These are phyloP conservation scores for Suhomyces yuchorum DNA, from an alignment of 1,139 yeast species.

Conservation along the genomic window DNA sequence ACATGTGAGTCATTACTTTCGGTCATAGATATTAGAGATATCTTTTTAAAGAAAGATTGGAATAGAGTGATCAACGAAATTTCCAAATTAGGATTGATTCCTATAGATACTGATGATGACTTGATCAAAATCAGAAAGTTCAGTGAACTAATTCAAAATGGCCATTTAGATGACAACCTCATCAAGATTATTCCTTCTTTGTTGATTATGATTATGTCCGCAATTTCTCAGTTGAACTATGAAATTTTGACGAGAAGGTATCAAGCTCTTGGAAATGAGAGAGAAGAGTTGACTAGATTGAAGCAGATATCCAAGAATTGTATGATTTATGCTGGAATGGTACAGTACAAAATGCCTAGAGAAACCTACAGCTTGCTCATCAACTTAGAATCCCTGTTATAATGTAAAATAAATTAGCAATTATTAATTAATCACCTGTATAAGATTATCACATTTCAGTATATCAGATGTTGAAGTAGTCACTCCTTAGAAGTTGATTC, in stretches of 20 bases:
- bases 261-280: slow-evolving; percentile 53
- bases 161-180: slow-evolving; percentile 66
- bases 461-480: too few relatives aligned
- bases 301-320: slow-evolving; percentile 77
- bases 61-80: slow-evolving; percentile 59
- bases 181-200: slow-evolving; percentile 80
- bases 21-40: slow-evolving; percentile 67
- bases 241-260: slow-evolving; percentile 49
- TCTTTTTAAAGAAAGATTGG: slow-evolving; percentile 61
- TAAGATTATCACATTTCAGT: too few relatives aligned
- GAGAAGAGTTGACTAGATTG: slow-evolving; percentile 54
- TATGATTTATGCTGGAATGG: slow-evolving; percentile 94
- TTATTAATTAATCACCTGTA: too few relatives aligned
- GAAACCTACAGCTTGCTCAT: slow-evolving; percentile 80
- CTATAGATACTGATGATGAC: slow-evolving; percentile 50
- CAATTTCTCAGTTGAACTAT: slow-evolving; percentile 63
- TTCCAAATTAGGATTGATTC: slow-evolving; percentile 65
- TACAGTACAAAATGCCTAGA: slow-evolving; percentile 92
- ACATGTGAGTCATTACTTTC: slow-evolving; percentile 67
- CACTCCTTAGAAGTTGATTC: too few relatives aligned
- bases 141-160: slow-evolving; percentile 45
- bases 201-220: slow-evolving; percentile 79
- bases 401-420: background rate
- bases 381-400: slow-evolving; percentile 61
- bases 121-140: slow-evolving; percentile 38